Percentiles rank a stretch among this genome's conserved stretches.
Conservation (phyloP, 768 basidiomycete genomes). For the Boletus pseudopeckii region DNA sequence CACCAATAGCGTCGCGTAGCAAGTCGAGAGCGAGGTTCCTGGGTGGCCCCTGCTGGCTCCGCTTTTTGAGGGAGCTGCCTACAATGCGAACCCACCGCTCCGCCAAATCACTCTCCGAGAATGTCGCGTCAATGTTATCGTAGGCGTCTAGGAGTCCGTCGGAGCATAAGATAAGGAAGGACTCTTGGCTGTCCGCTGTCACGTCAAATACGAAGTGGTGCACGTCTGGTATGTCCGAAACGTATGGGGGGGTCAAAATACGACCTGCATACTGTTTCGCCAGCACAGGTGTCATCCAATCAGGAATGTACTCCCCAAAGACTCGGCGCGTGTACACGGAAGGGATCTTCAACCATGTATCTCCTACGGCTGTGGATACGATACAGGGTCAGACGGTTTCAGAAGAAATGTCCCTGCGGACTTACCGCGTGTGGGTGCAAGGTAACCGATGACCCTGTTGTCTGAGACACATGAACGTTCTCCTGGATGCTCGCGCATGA, state of each 20-base stretch:
- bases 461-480: constrained; percentile 29
- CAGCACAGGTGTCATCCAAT: constrained; percentile 22
- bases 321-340: constrained; percentile 30
- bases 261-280: constrained; percentile 30
- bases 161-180: constrained; percentile 40
- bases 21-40: constrained; percentile 40
- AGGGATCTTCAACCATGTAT: constrained; percentile 36
- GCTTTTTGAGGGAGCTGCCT: constrained; percentile 25
- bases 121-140: constrained; percentile 21
- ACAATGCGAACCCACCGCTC: constrained; percentile 36
- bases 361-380: constrained; percentile 30
- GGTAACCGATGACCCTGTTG: constrained; percentile 36
- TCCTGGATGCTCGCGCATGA: constrained; percentile 30
- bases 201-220: constrained; percentile 32
- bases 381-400: constrained; percentile 14
- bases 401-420: neutral
- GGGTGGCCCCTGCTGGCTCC: constrained; percentile 10
- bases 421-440: constrained; percentile 38
- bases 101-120: constrained; percentile 28
- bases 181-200: constrained; percentile 18
- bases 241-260: constrained; percentile 45
- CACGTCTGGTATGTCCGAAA: constrained; percentile 41
- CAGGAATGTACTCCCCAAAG: constrained; percentile 25
- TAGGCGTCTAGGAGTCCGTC: constrained; percentile 47
- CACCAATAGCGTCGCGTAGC: constrained; percentile 43